phyloP scores from a whole-genome alignment of 2,329 filamentous ascomycete species.

The Pseudovirgaria hyperparasitica region DNA sequence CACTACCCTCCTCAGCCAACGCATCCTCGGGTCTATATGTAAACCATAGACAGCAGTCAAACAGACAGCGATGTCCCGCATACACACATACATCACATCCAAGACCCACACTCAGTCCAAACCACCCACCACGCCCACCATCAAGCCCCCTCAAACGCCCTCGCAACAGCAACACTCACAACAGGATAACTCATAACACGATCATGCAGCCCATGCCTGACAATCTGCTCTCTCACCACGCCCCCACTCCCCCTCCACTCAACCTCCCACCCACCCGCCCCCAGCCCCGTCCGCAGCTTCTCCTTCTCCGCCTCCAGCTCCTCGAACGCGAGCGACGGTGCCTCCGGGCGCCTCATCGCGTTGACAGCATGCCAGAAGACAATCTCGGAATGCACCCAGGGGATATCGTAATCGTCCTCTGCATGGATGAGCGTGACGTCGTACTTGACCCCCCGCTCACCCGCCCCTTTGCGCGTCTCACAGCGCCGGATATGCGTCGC shows the following conservation, averaged over 20 bases:
- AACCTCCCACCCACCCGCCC: conserved; percentile 37
- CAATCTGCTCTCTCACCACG: conserved; percentile 40
- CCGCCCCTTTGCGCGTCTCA: conserved; percentile 13
- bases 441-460: conserved; percentile 29
- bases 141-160: conserved; percentile 30
- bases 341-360: conserved; percentile 22
- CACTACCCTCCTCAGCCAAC: no score
- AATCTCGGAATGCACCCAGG: conserved; percentile 35
- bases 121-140: no score
- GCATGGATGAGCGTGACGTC: conserved; percentile 38
- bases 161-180: conserved; percentile 38
- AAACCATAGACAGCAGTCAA: no score
- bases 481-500: conserved; percentile 28
- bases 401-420: conserved; percentile 40
- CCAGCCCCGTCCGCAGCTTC: conserved; percentile 26
- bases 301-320: conserved; percentile 35
- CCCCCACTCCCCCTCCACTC: conserved; percentile 36
- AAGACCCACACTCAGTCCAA: no score
- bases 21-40: no score
- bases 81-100: no score
- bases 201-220: conserved; percentile 45
- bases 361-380: conserved; percentile 45
- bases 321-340: conserved; percentile 26
- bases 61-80: no score
- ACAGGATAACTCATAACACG: conserved; percentile 45